Evolutionary conservation across 441 rosid genomes (phyloP).

Genomic region (Gossypium trilobum): DNA sequence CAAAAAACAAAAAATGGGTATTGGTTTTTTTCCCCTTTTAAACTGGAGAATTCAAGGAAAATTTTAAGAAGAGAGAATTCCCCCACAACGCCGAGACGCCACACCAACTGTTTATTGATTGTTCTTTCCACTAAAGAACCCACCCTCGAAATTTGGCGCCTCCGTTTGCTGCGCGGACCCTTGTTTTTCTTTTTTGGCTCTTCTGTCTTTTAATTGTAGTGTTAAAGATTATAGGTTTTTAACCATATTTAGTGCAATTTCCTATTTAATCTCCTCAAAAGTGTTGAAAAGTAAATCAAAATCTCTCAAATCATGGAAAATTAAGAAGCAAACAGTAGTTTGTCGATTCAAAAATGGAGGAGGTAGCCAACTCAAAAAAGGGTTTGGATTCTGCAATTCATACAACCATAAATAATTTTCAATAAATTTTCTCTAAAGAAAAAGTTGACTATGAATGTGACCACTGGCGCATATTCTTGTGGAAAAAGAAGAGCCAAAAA

Average conservation of each 20-base stretch:
- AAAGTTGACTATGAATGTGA: background rate
- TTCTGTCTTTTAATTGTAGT: background rate
- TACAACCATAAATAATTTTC: background rate
- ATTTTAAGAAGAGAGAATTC: background rate
- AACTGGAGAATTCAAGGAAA: background rate
- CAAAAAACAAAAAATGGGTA: no score
- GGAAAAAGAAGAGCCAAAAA: background rate
- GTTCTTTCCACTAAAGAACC: background rate
- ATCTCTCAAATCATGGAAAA: background rate
- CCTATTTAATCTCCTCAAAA: background rate
- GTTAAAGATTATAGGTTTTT: background rate
- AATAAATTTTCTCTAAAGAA: background rate
- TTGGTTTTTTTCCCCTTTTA: background rate
- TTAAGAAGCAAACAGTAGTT: background rate
- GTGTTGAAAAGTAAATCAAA: background rate
- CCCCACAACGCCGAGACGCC: slow-evolving; percentile 25
- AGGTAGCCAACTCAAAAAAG: background rate
- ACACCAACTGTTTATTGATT: background rate
- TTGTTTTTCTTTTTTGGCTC: background rate
- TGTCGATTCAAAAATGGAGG: background rate
- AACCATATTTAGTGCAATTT: background rate
- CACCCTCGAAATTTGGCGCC: slow-evolving; percentile 40
- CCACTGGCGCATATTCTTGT: background rate
- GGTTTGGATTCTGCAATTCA: background rate
- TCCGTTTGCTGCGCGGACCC: slow-evolving; percentile 20